phyloP scores from a whole-genome alignment of 345 rosid genomes.

The Sapria himalayana region DNA sequence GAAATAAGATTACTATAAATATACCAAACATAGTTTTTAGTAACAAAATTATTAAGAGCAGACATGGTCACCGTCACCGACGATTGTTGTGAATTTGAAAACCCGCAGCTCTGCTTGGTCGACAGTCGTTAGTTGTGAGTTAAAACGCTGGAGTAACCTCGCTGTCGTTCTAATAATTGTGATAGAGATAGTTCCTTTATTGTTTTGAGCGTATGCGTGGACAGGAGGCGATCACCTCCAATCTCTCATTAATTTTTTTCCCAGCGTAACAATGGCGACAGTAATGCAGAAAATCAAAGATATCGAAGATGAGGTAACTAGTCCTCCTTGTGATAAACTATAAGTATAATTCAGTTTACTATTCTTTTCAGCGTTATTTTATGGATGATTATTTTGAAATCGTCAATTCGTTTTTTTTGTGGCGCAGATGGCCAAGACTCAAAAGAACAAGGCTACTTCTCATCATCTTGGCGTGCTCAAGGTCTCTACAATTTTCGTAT shows the following conservation, averaged over 20 bases:
- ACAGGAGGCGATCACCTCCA: constrained; percentile 12
- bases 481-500: constrained; percentile 16
- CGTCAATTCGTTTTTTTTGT: constrained; percentile 6
- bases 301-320: constrained; percentile 68
- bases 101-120: too few species aligned
- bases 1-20: too few species aligned
- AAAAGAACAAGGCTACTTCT: constrained; percentile 94
- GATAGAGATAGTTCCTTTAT: too few species aligned
- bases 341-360: not conserved
- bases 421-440: constrained; percentile 96
- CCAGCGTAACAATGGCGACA: constrained; percentile 49
- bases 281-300: constrained; percentile 83
- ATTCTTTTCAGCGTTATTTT: not conserved
- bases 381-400: not conserved
- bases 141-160: too few species aligned
- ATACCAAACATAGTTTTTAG: too few species aligned
- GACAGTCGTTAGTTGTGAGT: too few species aligned
- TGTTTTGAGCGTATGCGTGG: too few species aligned
- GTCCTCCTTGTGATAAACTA: not conserved
- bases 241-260: constrained; percentile 11
- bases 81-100: too few species aligned
- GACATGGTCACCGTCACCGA: too few species aligned
- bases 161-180: too few species aligned
- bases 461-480: constrained; percentile 93
- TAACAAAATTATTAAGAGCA: too few species aligned